These are phyloP conservation scores for Septoria linicola DNA, from an alignment of 2,329 filamentous ascomycete genomes.

Conservation along the genomic window DNA sequence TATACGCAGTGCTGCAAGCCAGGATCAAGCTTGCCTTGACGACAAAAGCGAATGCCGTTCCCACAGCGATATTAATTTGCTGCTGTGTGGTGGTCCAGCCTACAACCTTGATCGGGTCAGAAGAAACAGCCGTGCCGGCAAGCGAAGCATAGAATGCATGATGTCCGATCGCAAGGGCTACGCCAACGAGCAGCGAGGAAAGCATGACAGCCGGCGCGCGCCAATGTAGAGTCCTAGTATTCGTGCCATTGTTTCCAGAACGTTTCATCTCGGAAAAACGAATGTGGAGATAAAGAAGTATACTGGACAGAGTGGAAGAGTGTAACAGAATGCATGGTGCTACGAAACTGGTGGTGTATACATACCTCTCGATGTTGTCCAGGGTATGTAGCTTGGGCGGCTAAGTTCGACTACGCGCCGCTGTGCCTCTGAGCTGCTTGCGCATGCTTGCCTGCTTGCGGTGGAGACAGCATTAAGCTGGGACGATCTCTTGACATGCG, in stretches of 20 bases:
- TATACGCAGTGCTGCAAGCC: constrained; percentile 20
- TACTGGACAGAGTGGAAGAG: not conserved
- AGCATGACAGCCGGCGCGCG: constrained; percentile 6
- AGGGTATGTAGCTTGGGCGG: constrained; percentile 9
- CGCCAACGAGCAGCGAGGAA: constrained; percentile 4
- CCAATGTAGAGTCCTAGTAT: constrained; percentile 4
- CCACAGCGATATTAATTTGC: constrained; percentile 18
- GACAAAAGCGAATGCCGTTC: constrained; percentile 23
- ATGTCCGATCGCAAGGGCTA: constrained; percentile 6
- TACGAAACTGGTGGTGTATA: constrained; percentile 5
- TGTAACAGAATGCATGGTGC: constrained; percentile 5
- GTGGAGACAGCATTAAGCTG: not conserved
- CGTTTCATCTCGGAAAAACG: constrained; percentile 5
- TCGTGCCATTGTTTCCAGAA: not conserved
- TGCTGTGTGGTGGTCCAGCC: constrained; percentile 20
- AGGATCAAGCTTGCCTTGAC: constrained; percentile 20
- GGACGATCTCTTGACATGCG: too few species aligned
- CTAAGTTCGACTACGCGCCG: constrained; percentile 14
- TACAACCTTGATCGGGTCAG: constrained; percentile 8
- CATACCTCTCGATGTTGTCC: not conserved
- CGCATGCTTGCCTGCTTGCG: constrained; percentile 2
- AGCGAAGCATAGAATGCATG: constrained; percentile 17
- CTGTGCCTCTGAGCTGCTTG: constrained; percentile 13
- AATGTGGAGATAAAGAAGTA: not conserved
- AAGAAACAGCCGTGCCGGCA: not conserved